Conservation (phyloP, 345 rosid species). For the Sisymbrium irio region DNA sequence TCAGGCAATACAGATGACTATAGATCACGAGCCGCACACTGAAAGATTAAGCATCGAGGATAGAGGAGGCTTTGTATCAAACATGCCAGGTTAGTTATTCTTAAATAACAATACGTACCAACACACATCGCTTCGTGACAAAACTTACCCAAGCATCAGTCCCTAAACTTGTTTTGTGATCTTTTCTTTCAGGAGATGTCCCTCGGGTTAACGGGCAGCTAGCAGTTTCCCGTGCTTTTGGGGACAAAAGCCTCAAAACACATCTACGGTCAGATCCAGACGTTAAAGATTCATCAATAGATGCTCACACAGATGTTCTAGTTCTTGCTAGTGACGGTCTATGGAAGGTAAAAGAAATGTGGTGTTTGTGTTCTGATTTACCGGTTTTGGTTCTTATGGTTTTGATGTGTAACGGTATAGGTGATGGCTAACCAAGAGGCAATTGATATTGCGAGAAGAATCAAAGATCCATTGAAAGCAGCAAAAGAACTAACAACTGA, state of each 20-base stretch:
- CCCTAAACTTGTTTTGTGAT: neutral
- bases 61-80: constrained; percentile 70
- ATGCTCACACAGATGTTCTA: constrained; percentile 48
- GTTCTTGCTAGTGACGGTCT: constrained; percentile 74
- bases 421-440: constrained; percentile 84
- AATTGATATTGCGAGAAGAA: constrained; percentile 59
- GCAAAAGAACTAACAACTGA: constrained; percentile 66
- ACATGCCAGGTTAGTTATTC: constrained; percentile 67
- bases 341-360: constrained; percentile 53
- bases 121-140: neutral
- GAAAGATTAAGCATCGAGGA: constrained; percentile 60
- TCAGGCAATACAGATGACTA: constrained; percentile 55
- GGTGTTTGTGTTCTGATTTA: neutral
- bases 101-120: neutral
- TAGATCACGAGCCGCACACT: constrained; percentile 69
- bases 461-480: constrained; percentile 70
- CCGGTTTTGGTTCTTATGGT: neutral
- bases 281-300: constrained; percentile 34
- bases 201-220: constrained; percentile 71
- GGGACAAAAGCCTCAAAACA: constrained; percentile 64
- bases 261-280: constrained; percentile 78
- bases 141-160: neutral
- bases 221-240: constrained; percentile 74
- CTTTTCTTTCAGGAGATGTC: constrained; percentile 55
- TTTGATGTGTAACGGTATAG: constrained; percentile 23